Base-by-base conservation (phyloP, 2,329 filamentous ascomycete genomes). In the Claviceps sp. region DNA sequence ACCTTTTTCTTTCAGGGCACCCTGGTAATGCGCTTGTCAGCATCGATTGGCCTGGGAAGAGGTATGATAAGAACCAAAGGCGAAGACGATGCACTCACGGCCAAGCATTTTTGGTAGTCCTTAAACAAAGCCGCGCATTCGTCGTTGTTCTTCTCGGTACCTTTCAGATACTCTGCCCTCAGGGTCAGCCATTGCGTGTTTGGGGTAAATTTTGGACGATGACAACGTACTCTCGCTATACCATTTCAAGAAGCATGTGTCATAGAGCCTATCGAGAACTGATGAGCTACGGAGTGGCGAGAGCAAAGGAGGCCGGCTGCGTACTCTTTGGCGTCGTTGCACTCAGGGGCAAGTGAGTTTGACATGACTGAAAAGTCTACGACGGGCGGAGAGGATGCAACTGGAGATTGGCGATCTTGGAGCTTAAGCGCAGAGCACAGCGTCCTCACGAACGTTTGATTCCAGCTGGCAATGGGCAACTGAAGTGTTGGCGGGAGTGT, bases 201-300 rank as follows among this genome's bases (percentile, higher is more conserved):
- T 37, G 14, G 22, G 14, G 4, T 30, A 8, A 4, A 34, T 40
- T 10, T 30, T 19, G 38, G 8, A 26, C 38, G 5, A 39, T 50
- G 52, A 54, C 50, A 44, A 68, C 84, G 54, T 75, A 96, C 93
- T 97, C 71, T 98, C 93, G 65, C 90, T 96, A 69, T 98, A 98
- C 93, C 93, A 98, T 71, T 95, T 97, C 57, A 98, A 73, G 67
- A 98, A 98, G 72, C 93, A 98, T 50, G 85, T 90, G 68, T 98
- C 93, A 66, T 98, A 98, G 61, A 84, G 87, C 67, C 90, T 96
- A 56, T 2, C 14, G 17, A 14, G 19, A 26, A 46, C 3, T 38
- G 39, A 22, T 38, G 43, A 39, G 30, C 41, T 49, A 43, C 5
- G 42, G 57, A 17, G 54, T 48, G 14, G 22, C 22, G 16, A 47